These are phyloP conservation scores for Neoboletus brunneissimus DNA, from an alignment of 768 basidiomycete species.

Conservation along the genomic window DNA sequence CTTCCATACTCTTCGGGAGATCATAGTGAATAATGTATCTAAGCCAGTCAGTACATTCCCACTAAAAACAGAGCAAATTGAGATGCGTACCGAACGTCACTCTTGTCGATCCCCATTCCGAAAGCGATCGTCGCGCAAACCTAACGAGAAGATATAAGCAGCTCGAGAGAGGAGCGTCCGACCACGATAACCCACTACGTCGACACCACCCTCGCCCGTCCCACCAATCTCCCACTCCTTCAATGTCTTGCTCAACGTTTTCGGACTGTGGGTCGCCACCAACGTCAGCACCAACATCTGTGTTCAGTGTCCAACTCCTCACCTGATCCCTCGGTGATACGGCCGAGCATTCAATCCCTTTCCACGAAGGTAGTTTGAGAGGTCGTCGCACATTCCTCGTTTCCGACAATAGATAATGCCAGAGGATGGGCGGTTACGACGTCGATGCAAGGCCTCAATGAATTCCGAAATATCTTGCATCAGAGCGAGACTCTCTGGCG, in stretches of 20 bases:
- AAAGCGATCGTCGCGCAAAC: conserved; percentile 82
- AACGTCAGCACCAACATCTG: neutral
- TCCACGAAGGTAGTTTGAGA: conserved; percentile 59
- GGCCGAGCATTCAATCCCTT: conserved; percentile 67
- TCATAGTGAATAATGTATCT: conserved; percentile 81
- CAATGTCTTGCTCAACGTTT: conserved; percentile 49
- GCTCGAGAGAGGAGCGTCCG: neutral
- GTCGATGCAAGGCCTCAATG: conserved; percentile 58
- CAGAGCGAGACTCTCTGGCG: conserved; percentile 47
- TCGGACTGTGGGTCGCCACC: conserved; percentile 33
- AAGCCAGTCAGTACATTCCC: conserved; percentile 12
- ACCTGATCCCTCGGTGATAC: conserved; percentile 75
- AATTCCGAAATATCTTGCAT: conserved; percentile 68
- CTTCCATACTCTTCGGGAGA: conserved; percentile 81
- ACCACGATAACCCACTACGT: conserved; percentile 48
- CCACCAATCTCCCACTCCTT: conserved; percentile 62
- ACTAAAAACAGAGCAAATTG: neutral
- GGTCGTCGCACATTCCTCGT: conserved; percentile 60
- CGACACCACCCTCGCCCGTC: conserved; percentile 49
- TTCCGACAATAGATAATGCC: conserved; percentile 81
- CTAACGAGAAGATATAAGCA: conserved; percentile 31
- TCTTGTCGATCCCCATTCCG: conserved; percentile 85
- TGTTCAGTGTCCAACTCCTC: conserved; percentile 1
- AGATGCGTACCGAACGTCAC: conserved; percentile 57
- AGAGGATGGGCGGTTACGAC: conserved; percentile 57